These are phyloP conservation scores for Tolypocladium amazonense DNA, from an alignment of 2,329 filamentous ascomycete genomes.

Conservation along the genomic window DNA sequence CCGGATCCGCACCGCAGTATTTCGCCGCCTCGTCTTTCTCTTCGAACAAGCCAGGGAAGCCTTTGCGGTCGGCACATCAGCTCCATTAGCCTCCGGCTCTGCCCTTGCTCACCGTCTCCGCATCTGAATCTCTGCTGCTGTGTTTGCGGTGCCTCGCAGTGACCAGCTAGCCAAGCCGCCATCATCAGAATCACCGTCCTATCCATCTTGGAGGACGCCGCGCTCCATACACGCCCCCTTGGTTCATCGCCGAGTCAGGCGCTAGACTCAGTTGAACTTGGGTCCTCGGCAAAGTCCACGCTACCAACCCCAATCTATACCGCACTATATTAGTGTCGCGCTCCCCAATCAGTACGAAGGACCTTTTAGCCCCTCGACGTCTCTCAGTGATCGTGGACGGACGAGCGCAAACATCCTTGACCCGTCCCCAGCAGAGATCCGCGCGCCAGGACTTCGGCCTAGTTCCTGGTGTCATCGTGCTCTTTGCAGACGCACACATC, in stretches of 20 bases:
- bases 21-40: background rate
- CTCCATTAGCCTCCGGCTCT: background rate
- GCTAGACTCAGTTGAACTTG: constrained; percentile 25
- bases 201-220: background rate
- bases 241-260: constrained; percentile 17
- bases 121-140: background rate
- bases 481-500: constrained; percentile 2
- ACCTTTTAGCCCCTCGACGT: constrained; percentile 13
- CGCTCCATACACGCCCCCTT: constrained; percentile 8
- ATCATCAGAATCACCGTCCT: background rate
- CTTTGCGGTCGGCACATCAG: background rate
- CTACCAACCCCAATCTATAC: constrained; percentile 19
- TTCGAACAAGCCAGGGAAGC: background rate
- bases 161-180: background rate
- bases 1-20: constrained; percentile 4
- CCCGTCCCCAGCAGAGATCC: constrained; percentile 10
- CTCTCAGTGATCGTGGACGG: constrained; percentile 11
- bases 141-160: background rate
- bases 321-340: constrained; percentile 29
- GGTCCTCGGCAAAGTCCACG: constrained; percentile 20
- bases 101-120: background rate
- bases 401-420: constrained; percentile 11
- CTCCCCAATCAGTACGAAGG: constrained; percentile 23
- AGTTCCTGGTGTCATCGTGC: constrained; percentile 6
- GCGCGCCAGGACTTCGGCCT: constrained; percentile 7